Base-by-base conservation (phyloP, 352 stramenopile species). In the Aphanomyces astaci region DNA sequence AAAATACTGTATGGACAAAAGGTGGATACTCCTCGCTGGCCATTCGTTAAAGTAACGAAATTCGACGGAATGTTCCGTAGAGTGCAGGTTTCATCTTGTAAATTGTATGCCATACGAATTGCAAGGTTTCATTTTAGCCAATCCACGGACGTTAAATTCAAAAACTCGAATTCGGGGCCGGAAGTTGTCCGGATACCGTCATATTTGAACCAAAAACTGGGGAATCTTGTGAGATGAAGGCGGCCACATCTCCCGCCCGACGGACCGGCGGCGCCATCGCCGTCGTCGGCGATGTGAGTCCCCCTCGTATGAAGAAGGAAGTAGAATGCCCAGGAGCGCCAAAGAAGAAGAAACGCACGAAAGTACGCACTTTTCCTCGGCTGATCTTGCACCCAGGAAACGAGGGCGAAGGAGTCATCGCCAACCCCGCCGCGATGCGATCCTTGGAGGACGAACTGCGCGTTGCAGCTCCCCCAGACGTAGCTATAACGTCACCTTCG, bases 401-500 rank as follows among this genome's bases (percentile, higher is more conserved):
- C 27, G 59, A 59, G n/a, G 43, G n/a, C 17, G 15, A 10, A 13
- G 43, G 25, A 27, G 43, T n/a, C 11, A 48, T 59, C 15, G 28
- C 39, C 33, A 13, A 32, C 54, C 17, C 27, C 19, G 51, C 32
- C 43, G 62, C 55, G 11, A 45, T 68, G 3, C 39, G 62, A 45
- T 68, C 62, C 33, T 32, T 68, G 7, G 62, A 68, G 25, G 62
- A 68, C 40, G 62, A 68, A 49, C 48, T 68, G 28, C 22, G 22
- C 28, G 62, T 45, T n/a, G 62, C 62, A 25, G 62, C 62, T 5
- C 39, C 43, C 13, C 39, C 39, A 5, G 62, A 68, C 15, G 51
- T 1, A 7, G 19, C 7, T 3, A 15, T 59, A 39, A 10, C 22
- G 28, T 24, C 19, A 30, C 48, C 25, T 28, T 55, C 48, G 9